These are phyloP conservation scores for Leishmania mexicana DNA, from an alignment of 208 protist genomes.

Conservation along the genomic window DNA sequence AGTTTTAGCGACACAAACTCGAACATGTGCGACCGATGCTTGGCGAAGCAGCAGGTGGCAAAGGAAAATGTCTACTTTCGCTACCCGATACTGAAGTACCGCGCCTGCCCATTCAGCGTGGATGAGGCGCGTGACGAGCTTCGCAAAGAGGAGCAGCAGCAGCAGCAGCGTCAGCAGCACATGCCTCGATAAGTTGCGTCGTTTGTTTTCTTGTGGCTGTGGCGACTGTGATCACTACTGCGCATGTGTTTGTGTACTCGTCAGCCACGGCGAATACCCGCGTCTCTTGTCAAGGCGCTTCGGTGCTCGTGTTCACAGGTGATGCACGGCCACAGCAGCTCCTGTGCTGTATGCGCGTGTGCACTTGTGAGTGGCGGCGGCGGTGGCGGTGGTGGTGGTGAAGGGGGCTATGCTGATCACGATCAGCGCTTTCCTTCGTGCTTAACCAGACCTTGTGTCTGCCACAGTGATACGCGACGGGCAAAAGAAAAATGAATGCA, in stretches of 20 bases:
- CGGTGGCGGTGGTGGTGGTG: too few relatives aligned
- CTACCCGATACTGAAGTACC: slow-evolving; percentile 88
- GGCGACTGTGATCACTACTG: background rate
- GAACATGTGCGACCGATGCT: slow-evolving; percentile 67
- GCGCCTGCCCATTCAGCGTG: slow-evolving; percentile 81
- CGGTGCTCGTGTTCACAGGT: background rate
- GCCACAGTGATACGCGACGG: too few relatives aligned
- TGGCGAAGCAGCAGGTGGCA: slow-evolving; percentile 77
- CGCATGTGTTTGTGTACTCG: background rate
- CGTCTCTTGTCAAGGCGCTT: background rate
- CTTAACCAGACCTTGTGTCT: background rate
- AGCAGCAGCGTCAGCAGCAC: slow-evolving; percentile 4
- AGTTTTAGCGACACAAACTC: slow-evolving; percentile 49
- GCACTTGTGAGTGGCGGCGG: background rate
- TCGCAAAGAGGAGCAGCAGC: slow-evolving; percentile 32
- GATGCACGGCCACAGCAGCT: background rate
- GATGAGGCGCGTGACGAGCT: slow-evolving; percentile 80
- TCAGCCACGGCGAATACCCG: background rate
- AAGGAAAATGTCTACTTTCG: slow-evolving; percentile 88
- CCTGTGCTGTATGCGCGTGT: background rate
- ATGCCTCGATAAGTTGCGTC: background rate
- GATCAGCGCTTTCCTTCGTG: background rate
- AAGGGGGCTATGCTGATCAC: background rate
- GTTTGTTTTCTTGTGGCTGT: background rate
- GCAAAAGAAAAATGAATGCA: too few relatives aligned